A percentile compares a stretch with the other conserved stretches of the same genome.
These are phyloP conservation scores for Metschnikowia cerradonensis DNA, from an alignment of 805 yeast genomes.

Conservation along the genomic window DNA sequence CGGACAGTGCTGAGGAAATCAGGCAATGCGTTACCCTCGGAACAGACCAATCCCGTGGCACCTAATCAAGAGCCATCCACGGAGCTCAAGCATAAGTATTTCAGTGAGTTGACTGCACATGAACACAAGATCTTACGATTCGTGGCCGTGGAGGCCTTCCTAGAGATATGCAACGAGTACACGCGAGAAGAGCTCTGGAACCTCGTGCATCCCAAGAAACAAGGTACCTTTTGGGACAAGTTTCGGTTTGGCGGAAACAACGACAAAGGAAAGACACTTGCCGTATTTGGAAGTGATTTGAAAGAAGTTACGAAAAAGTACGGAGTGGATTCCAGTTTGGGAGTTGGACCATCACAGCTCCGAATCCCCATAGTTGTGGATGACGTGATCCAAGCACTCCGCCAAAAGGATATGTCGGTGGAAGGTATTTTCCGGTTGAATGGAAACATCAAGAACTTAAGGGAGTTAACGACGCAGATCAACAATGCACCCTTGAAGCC, in stretches of 20 bases:
- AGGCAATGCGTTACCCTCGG: slow-evolving; percentile 8
- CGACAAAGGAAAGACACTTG: slow-evolving; percentile 24
- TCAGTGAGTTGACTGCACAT: slow-evolving; percentile 55
- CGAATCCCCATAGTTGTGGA: slow-evolving; percentile 83
- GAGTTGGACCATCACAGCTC: slow-evolving; percentile 76
- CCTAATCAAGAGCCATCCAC: neutral
- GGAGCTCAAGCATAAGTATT: slow-evolving; percentile 38
- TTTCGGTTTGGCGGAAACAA: slow-evolving; percentile 34
- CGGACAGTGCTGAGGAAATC: slow-evolving; percentile 14
- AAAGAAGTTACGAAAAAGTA: slow-evolving; percentile 61
- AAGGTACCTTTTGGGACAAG: slow-evolving; percentile 51
- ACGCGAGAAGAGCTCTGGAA: slow-evolving; percentile 35
- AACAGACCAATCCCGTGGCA: slow-evolving; percentile 8
- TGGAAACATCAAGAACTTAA: slow-evolving; percentile 84
- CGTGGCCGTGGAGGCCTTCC: slow-evolving; percentile 52
- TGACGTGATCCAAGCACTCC: slow-evolving; percentile 76
- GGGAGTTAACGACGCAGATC: slow-evolving; percentile 67
- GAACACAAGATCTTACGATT: slow-evolving; percentile 60
- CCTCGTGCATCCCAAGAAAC: slow-evolving; percentile 41
- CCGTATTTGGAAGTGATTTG: slow-evolving; percentile 77
- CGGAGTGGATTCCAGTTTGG: slow-evolving; percentile 82
- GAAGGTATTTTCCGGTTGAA: slow-evolving; percentile 96
- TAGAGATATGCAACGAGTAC: slow-evolving; percentile 26
- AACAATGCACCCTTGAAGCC: slow-evolving; percentile 68
- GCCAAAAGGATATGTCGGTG: slow-evolving; percentile 88